phyloP scores from a whole-genome alignment of 768 basidiomycete species.

The Xerocomellus dryophilus region DNA sequence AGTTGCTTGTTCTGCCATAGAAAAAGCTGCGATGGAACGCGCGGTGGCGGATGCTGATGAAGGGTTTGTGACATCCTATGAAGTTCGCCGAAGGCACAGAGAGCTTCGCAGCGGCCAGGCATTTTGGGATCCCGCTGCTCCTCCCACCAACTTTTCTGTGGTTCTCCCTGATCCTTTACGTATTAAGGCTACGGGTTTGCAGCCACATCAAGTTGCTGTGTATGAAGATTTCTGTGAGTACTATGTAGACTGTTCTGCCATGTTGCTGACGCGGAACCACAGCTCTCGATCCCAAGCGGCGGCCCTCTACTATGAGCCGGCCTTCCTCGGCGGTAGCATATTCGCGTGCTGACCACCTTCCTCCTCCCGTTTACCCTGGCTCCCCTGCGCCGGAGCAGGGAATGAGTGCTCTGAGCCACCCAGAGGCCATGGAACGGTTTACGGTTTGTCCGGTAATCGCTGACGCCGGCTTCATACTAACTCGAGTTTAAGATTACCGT shows the following conservation, averaged over 20 bases:
- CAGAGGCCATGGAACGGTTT: conserved; percentile 90
- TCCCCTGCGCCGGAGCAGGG: conserved; percentile 63
- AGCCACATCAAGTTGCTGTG: conserved; percentile 76
- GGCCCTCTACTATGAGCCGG: conserved; percentile 49
- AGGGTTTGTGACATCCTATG: conserved; percentile 77
- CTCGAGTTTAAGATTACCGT: conserved; percentile 18
- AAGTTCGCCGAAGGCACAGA: conserved; percentile 79
- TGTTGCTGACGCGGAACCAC: conserved; percentile 13
- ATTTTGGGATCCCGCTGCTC: conserved; percentile 87
- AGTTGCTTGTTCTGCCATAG: conserved; percentile 88
- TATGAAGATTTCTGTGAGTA: conserved; percentile 91
- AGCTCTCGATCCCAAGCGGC: conserved; percentile 59
- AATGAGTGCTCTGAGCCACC: conserved; percentile 54
- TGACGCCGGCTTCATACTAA: conserved; percentile 3
- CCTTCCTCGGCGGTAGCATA: conserved; percentile 75
- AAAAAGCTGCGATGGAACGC: conserved; percentile 96
- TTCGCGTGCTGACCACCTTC: conserved; percentile 43
- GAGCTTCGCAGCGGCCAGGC: conserved; percentile 73
- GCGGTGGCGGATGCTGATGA: conserved; percentile 93
- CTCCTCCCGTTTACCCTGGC: conserved; percentile 48
- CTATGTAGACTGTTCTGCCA: neutral
- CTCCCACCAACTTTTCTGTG: conserved; percentile 62
- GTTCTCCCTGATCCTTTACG: conserved; percentile 86
- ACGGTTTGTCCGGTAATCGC: conserved; percentile 42
- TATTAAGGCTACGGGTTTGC: conserved; percentile 78